These are phyloP conservation scores for Alternaria atra DNA, from an alignment of 2,329 filamentous ascomycete genomes.

Conservation along the genomic window DNA sequence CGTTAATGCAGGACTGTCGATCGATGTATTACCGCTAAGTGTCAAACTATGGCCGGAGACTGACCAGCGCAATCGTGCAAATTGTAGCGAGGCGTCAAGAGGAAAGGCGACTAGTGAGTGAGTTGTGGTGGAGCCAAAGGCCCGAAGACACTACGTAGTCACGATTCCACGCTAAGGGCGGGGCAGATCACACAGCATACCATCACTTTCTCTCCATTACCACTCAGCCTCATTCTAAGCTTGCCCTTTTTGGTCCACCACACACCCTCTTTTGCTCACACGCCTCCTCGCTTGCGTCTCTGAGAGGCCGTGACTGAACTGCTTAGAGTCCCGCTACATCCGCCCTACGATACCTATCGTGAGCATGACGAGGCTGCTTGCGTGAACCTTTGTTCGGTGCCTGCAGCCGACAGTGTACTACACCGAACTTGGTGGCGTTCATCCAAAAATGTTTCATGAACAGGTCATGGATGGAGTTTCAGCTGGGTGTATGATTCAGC, in stretches of 20 bases:
- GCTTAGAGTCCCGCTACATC: slow-evolving; percentile 21
- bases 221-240: slow-evolving; percentile 38
- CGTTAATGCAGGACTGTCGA: slow-evolving; percentile 47
- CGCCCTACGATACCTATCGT: slow-evolving; percentile 23
- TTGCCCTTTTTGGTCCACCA: slow-evolving; percentile 25
- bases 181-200: slow-evolving; percentile 30
- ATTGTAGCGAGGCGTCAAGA: slow-evolving; percentile 15
- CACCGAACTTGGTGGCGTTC: slow-evolving; percentile 7
- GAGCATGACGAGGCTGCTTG: slow-evolving; percentile 28
- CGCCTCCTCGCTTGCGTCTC: slow-evolving; percentile 35
- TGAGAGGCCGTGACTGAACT: slow-evolving; percentile 34
- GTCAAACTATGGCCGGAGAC: slow-evolving; percentile 23
- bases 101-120: slow-evolving; percentile 7
- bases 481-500: slow-evolving; percentile 30
- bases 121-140: slow-evolving; percentile 13
- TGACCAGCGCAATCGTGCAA: slow-evolving; percentile 26
- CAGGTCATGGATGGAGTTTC: slow-evolving; percentile 4
- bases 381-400: slow-evolving; percentile 40
- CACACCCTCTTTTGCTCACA: slow-evolving; percentile 30
- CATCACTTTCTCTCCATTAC: slow-evolving; percentile 22
- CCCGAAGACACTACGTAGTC: slow-evolving; percentile 15
- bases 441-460: background rate
- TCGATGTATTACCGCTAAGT: slow-evolving; percentile 30
- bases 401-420: slow-evolving; percentile 17
- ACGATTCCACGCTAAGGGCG: slow-evolving; percentile 26